phyloP scores from a whole-genome alignment of 352 stramenopile species.

The Phytophthora agathidicida region DNA sequence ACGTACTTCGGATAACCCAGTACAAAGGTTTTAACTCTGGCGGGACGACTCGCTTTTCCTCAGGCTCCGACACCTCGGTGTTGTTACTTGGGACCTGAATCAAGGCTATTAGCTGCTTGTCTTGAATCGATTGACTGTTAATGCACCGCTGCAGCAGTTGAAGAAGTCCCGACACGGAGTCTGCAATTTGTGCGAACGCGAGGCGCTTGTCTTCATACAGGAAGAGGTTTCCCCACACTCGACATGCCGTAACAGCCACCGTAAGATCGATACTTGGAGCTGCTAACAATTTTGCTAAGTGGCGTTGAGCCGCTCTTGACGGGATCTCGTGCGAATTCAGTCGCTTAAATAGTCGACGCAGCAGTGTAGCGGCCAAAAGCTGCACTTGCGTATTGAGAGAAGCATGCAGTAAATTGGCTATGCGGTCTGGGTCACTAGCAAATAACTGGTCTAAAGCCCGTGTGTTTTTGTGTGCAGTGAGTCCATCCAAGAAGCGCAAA shows the following conservation, averaged over 20 bases:
- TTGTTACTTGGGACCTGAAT: conserved; percentile 1
- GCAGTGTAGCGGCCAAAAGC: conserved; percentile 36
- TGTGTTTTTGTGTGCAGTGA: conserved; percentile 60
- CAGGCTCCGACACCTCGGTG: background rate
- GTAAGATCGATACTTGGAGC: conserved; percentile 21
- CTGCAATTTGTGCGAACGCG: conserved; percentile 42
- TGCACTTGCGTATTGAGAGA: conserved; percentile 38
- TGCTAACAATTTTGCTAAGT: conserved; percentile 49
- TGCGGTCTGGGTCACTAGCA: conserved; percentile 47
- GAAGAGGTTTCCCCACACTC: conserved; percentile 73
- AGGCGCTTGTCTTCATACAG: conserved; percentile 62
- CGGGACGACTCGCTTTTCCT: conserved; percentile 25
- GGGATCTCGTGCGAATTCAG: conserved; percentile 49
- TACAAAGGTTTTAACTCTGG: conserved; percentile 38
- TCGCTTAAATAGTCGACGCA: conserved; percentile 66
- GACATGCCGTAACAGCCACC: conserved; percentile 44
- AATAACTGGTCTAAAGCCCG: conserved; percentile 51
- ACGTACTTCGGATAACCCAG: conserved; percentile 38
- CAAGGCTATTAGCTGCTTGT: background rate
- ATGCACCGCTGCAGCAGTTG: conserved; percentile 36
- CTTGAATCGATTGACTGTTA: background rate
- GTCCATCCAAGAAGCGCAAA: conserved; percentile 49
- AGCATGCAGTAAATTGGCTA: conserved; percentile 60
- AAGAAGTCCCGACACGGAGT: conserved; percentile 51
- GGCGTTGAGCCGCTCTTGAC: conserved; percentile 44